Evolutionary conservation across 257 asterid species (phyloP).

Genomic region (Salvia miltiorrhiza): DNA sequence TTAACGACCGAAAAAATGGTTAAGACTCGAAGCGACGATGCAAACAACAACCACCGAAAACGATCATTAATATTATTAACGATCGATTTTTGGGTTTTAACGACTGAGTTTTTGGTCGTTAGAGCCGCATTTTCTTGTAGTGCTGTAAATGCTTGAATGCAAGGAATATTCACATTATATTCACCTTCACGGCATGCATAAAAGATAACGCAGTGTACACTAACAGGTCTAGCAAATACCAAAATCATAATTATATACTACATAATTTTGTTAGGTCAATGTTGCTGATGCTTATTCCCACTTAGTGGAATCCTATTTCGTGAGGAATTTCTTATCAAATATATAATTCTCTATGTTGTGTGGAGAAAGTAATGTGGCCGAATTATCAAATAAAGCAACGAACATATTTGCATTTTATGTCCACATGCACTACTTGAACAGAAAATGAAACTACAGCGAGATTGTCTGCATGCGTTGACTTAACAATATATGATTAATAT

Average conservation of each 20-base stretch:
- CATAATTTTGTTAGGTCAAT: slow-evolving; percentile 20
- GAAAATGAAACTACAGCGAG: not conserved
- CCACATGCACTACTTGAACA: slow-evolving; percentile 14
- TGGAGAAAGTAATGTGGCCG: slow-evolving; percentile 13
- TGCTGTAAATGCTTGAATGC: too few species aligned
- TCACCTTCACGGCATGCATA: not conserved
- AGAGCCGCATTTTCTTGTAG: too few species aligned
- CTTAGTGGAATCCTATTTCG: slow-evolving; percentile 12
- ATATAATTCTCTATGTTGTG: not conserved
- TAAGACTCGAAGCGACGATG: too few species aligned
- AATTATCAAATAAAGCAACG: slow-evolving; percentile 1
- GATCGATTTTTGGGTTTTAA: too few species aligned
- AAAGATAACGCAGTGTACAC: not conserved
- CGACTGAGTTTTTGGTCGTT: too few species aligned
- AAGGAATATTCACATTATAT: not conserved
- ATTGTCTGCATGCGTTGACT: too few species aligned
- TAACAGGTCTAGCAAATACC: not conserved
- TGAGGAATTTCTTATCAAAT: slow-evolving; percentile 3
- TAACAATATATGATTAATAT: too few species aligned
- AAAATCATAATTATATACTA: not conserved
- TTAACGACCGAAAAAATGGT: too few species aligned
- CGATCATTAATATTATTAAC: too few species aligned
- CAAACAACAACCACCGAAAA: too few species aligned
- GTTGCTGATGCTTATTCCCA: slow-evolving; percentile 19
- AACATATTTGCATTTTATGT: slow-evolving; percentile 7